Base-by-base conservation (phyloP, 2,329 filamentous ascomycete species). In the Penicillium occitanis region DNA sequence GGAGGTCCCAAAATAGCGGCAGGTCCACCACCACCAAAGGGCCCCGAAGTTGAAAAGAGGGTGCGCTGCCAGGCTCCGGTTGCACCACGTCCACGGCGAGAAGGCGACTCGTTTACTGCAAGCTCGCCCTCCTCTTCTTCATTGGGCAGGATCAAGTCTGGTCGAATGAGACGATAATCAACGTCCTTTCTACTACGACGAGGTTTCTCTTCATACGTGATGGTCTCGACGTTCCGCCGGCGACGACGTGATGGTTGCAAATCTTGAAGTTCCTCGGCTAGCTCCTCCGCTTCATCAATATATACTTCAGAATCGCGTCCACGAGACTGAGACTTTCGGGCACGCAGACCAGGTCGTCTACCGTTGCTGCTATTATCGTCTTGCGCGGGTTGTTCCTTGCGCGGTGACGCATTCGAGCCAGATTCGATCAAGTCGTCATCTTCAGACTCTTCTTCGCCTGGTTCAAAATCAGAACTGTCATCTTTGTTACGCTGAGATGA, bases 21-120 rank as follows among this genome's bases (percentile, higher is more conserved):
- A 50, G 85, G 85, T 42, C 91, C 91, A 51, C 89, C 88, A 55
- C 91, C 91, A 50, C 95, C 95, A 77, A 99, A 98, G 2, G 95
- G 95, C 8, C 95, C 95, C 74, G 90, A 92, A 0, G 93, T 96
- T 25, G 92, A 93, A 78, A 96, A 94, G 37, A 98, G 84, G 66
- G 86, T 91, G 60, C 93, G 90, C 74, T 94, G 92, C 88, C 89
- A 92, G 51, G 80, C 80, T 55, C 78, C 75, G 11, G 82, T 81
- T 35, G 82, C 85, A 44, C 85, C 88, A 40, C 90, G 87, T 69
- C 87, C 87, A 68, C 87, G 86, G 65, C 89, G 88, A 25, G 88
- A 87, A 44, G 90, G 88, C 3, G 90, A 90, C 7, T 91, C 86
- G 5, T 86, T 86, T 10, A 86, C 82, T 53, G 61, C 61, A 55